A percentile compares a stretch with the other conserved stretches of the same genome.
phyloP scores from a whole-genome alignment of 257 asterid species.

The Lycium barbarum region DNA sequence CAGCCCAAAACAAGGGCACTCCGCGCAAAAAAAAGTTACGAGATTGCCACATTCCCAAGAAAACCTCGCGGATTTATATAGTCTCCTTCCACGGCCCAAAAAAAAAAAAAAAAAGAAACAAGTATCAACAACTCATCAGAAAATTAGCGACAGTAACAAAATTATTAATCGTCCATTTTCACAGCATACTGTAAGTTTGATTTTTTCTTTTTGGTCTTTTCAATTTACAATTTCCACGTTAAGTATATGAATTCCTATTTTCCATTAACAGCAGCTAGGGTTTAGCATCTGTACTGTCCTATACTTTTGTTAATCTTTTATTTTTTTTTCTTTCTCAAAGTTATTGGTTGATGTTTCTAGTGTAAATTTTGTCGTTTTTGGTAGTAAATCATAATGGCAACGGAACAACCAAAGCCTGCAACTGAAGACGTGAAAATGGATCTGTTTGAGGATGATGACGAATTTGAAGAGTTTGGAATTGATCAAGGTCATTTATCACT shows the following conservation, averaged over 20 bases:
- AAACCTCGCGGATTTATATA: not conserved
- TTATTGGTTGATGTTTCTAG: not conserved
- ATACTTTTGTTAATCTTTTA: not conserved
- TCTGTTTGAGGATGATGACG: slow-evolving; percentile 87
- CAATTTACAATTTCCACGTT: not conserved
- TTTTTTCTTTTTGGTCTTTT: not conserved
- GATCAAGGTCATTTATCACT: slow-evolving; percentile 53
- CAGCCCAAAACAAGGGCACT: too few species aligned
- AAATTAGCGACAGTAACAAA: not conserved
- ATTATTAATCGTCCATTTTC: not conserved
- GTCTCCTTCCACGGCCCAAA: not conserved
- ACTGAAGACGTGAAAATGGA: slow-evolving; percentile 73
- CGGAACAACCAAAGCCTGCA: slow-evolving; percentile 72
- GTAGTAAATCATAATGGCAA: slow-evolving; percentile 51
- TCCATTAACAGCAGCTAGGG: not conserved
- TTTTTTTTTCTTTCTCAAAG: not conserved
- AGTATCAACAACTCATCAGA: not conserved
- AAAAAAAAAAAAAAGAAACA: not conserved
- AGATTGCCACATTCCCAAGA: not conserved
- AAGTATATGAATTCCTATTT: not conserved
- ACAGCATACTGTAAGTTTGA: not conserved
- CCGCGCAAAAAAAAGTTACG: too few species aligned
- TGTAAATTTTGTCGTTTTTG: not conserved
- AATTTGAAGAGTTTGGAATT: slow-evolving; percentile 83
- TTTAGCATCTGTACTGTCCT: not conserved